These are phyloP conservation scores for Metschnikowia lochheadii DNA, from an alignment of 805 yeast species.

Conservation along the genomic window DNA sequence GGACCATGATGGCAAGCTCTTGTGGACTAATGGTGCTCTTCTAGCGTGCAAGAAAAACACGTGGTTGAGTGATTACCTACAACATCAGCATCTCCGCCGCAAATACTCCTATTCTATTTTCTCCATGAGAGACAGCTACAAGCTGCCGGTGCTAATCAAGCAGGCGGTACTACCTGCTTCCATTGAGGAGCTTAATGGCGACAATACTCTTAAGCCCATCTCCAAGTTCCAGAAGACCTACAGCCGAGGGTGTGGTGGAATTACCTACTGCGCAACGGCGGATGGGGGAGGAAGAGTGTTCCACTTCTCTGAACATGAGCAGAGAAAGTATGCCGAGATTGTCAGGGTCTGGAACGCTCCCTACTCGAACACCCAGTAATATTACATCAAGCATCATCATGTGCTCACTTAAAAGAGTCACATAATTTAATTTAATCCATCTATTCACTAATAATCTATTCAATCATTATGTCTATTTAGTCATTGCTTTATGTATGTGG, in stretches of 20 bases:
- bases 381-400: neutral
- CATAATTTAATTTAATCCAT: neutral
- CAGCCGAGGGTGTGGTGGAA: slow-evolving; percentile 15
- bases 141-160: slow-evolving; percentile 6
- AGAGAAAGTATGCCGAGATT: slow-evolving; percentile 5
- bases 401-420: neutral
- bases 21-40: slow-evolving; percentile 32
- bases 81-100: slow-evolving; percentile 8
- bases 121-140: slow-evolving; percentile 8
- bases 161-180: slow-evolving; percentile 14
- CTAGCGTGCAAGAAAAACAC: slow-evolving; percentile 20
- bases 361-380: neutral
- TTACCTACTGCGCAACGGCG: slow-evolving; percentile 14
- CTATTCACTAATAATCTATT: neutral
- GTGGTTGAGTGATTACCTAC: slow-evolving; percentile 13
- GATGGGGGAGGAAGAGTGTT: slow-evolving; percentile 12
- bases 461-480: neutral
- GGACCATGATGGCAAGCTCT: slow-evolving; percentile 13
- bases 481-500: neutral
- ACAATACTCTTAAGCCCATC: neutral
- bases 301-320: slow-evolving; percentile 6
- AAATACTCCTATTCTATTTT: slow-evolving; percentile 8
- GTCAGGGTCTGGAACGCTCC: slow-evolving; percentile 11
- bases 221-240: slow-evolving; percentile 10
- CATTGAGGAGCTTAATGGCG: slow-evolving; percentile 6